Conservation (phyloP, 441 rosid genomes). For the Eruca vesicaria region DNA sequence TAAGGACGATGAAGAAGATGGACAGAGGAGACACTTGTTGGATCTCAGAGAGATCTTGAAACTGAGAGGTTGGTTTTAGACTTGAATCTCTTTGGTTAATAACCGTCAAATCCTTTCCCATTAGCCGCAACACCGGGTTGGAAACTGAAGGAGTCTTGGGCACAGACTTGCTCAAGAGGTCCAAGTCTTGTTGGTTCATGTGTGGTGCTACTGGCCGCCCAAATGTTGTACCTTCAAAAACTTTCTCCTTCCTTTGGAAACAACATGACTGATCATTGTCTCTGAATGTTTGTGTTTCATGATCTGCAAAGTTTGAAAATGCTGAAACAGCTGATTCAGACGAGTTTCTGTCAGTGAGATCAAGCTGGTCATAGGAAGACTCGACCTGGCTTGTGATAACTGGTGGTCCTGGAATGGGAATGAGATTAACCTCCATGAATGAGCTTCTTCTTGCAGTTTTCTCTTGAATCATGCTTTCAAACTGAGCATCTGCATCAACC, state of each 20-base stretch:
- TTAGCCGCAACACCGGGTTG: slow-evolving; percentile 82
- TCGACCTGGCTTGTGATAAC: slow-evolving; percentile 68
- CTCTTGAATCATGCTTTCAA: slow-evolving; percentile 37
- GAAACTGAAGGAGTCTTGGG: slow-evolving; percentile 62
- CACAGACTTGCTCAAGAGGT: slow-evolving; percentile 37
- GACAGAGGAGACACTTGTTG: slow-evolving; percentile 11
- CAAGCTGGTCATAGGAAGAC: slow-evolving; percentile 71
- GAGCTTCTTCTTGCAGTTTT: slow-evolving; percentile 42
- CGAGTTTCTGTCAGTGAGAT: slow-evolving; percentile 60
- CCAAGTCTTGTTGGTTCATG: slow-evolving; percentile 37
- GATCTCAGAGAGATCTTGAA: slow-evolving; percentile 1
- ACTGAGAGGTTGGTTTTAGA: slow-evolving; percentile 16
- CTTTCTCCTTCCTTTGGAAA: slow-evolving; percentile 78
- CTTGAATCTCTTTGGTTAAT: slow-evolving; percentile 54
- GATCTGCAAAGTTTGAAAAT: slow-evolving; percentile 35
- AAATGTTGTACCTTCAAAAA: slow-evolving; percentile 19
- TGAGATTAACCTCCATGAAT: slow-evolving; percentile 82
- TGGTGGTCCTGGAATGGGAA: slow-evolving; percentile 97
- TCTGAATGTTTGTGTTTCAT: slow-evolving; percentile 33
- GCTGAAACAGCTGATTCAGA: slow-evolving; percentile 80
- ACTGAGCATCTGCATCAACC: slow-evolving; percentile 36
- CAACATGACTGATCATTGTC: slow-evolving; percentile 73
- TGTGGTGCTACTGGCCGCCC: slow-evolving; percentile 37
- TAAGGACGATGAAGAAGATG: slow-evolving; percentile 14
- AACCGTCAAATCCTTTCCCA: slow-evolving; percentile 95